Percentiles rank a stretch among this genome's conserved stretches.
These are phyloP conservation scores for Phytophthora syringae DNA, from an alignment of 352 stramenopile species.

Conservation along the genomic window DNA sequence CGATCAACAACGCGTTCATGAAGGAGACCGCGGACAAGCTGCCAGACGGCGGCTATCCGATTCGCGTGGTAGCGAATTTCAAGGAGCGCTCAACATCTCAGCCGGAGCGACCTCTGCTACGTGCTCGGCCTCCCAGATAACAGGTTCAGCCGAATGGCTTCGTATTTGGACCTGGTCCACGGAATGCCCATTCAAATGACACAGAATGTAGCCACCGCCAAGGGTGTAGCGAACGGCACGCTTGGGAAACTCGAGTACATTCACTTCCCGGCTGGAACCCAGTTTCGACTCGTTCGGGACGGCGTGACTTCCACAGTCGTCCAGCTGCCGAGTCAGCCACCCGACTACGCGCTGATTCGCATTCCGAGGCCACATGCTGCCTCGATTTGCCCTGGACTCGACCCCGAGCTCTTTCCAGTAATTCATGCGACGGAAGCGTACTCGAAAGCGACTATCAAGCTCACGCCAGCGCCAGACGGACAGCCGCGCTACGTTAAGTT, in stretches of 20 bases:
- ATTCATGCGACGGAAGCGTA: constrained; percentile 1
- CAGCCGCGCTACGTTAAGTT: constrained; percentile 2
- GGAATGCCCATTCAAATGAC: constrained; percentile 29
- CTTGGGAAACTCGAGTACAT: not conserved
- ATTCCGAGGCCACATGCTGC: too few relatives aligned
- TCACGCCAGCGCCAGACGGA: not conserved
- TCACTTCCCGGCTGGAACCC: not conserved
- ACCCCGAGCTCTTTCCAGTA: not conserved
- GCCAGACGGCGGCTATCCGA: not conserved
- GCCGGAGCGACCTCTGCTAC: not conserved
- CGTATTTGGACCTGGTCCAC: constrained; percentile 17
- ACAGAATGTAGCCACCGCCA: too few relatives aligned
- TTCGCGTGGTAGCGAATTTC: constrained; percentile 1
- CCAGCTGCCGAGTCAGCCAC: not conserved
- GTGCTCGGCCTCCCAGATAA: not conserved
- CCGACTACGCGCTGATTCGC: too few relatives aligned
- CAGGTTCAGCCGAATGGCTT: constrained; percentile 11
- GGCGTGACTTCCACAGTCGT: not conserved
- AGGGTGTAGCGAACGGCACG: constrained; percentile 1
- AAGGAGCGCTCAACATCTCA: not conserved
- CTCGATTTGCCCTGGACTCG: too few relatives aligned
- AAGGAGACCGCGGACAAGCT: not conserved
- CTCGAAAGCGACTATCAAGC: constrained; percentile 1
- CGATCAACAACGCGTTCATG: not conserved
- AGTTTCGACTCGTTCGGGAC: constrained; percentile 12